Percentiles rank a stretch among this genome's conserved stretches.
Evolutionary conservation across 257 asterid species (phyloP).

Genomic region (Fraxinus quadrangulata): DNA sequence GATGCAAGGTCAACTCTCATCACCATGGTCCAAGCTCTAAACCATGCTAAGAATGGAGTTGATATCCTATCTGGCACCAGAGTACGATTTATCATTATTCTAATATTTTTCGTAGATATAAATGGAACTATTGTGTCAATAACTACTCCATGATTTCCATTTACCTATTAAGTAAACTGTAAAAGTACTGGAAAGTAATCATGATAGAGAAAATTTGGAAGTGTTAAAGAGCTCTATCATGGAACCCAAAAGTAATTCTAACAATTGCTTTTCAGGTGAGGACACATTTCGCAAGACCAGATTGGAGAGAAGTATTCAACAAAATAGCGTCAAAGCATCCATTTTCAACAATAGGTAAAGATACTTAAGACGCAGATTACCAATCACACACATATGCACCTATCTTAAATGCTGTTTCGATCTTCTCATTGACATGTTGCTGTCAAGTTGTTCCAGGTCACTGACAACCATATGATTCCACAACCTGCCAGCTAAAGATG

Average conservation of each 20-base stretch:
- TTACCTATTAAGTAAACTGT: neutral
- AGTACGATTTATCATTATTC: conserved; percentile 44
- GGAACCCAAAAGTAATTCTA: neutral
- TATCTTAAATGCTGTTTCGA: neutral
- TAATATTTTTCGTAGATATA: neutral
- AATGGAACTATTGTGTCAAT: neutral
- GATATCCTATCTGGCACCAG: conserved; percentile 93
- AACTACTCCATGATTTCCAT: neutral
- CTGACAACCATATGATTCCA: neutral
- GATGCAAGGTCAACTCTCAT: conserved; percentile 95
- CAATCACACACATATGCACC: neutral
- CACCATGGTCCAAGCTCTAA: conserved; percentile 96
- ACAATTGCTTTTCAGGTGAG: conserved; percentile 57
- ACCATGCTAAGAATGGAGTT: conserved; percentile 93
- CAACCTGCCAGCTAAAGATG: conserved; percentile 4
- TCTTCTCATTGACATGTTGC: conserved; percentile 1
- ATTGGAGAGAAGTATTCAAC: conserved; percentile 81
- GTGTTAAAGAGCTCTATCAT: neutral
- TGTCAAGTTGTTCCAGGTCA: conserved; percentile 16
- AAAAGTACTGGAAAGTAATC: neutral
- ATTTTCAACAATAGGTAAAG: conserved; percentile 74
- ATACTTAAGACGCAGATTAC: conserved; percentile 10
- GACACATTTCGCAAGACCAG: conserved; percentile 48
- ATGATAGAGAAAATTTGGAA: neutral
- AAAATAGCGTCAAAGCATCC: conserved; percentile 83